Evolutionary conservation across 768 basidiomycete species (phyloP).

Genomic region (Kwoniella dejecticola): DNA sequence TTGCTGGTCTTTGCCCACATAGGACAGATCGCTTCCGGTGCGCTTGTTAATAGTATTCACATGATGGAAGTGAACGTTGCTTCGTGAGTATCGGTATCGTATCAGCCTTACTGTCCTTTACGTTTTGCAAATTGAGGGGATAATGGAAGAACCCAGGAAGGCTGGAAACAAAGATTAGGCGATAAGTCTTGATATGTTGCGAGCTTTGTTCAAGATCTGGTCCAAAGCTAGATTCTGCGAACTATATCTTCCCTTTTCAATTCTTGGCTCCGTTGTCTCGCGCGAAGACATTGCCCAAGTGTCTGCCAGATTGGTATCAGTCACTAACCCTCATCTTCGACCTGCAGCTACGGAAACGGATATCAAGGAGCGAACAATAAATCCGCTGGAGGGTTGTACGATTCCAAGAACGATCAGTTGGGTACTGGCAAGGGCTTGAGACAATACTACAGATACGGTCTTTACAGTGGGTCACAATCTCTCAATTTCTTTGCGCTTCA

Average conservation of each 20-base stretch:
- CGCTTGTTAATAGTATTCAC: slow-evolving; percentile 43
- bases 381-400: slow-evolving; percentile 40
- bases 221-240: too few species aligned
- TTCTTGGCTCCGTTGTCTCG: too few species aligned
- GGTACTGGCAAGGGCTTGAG: slow-evolving; percentile 44
- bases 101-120: neutral
- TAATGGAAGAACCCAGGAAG: neutral
- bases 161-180: too few species aligned
- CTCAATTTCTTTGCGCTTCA: neutral
- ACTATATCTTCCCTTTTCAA: too few species aligned
- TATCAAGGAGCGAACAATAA: slow-evolving; percentile 33
- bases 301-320: too few species aligned
- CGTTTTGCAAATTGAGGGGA: neutral
- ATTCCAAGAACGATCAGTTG: slow-evolving; percentile 40
- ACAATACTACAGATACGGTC: slow-evolving; percentile 51
- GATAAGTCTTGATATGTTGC: too few species aligned
- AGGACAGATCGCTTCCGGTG: slow-evolving; percentile 44
- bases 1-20: slow-evolving; percentile 53
- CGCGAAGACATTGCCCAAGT: too few species aligned
- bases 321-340: too few species aligned
- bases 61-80: slow-evolving; percentile 49
- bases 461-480: slow-evolving; percentile 42
- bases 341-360: slow-evolving; percentile 36
- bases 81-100: slow-evolving; percentile 34
- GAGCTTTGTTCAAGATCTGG: too few species aligned